Base-by-base conservation (phyloP, 177 flowering plant species). In the Vitis hybrid region DNA sequence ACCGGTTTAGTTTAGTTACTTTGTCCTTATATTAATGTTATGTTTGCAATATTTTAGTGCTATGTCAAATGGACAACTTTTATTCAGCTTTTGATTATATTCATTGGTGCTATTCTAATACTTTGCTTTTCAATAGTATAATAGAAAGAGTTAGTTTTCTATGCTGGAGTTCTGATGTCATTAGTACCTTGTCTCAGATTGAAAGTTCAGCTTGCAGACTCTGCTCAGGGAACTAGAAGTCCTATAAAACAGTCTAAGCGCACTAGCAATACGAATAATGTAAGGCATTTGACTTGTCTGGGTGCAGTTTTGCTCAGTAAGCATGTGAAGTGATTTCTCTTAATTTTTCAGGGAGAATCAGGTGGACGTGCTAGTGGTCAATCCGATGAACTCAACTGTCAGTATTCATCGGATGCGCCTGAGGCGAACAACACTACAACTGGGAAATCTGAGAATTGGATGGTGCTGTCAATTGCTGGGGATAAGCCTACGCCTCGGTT, bases 151-250 rank as follows among this genome's bases (percentile, higher is more conserved):
- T 38, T 38, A 38, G 47, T 38, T 17, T 51, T 65, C 3, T 33
- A 31, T 1, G 19, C 38, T 51, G 67, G 19, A 10, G 4, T 68
- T 69, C 58, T 64, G 18, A 67, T 65, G 28, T 28, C 55, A 7
- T 64, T 24, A 65, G 13, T 71, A 49, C 69, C 53, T 59, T 75
- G 62, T 22, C 59, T 57, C 76, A 95, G 99, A 82, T 78, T 93
- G 73, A 95, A 95, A 78, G 95, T 93, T 68, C 99, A 95, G 75
- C 92, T 95, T 8, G 81, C 95, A 2, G 99, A 95, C 71, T 73
- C 92, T 69, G 71, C 90, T 56, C 92, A 85, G 62, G 97, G 90
- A 64, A 81, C 87, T 67, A 89, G 77, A 76, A 95, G 98, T 82
- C 99, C 99, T 28, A 76, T 92, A 28, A 80, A 89, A 71, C 90